phyloP scores from a whole-genome alignment of 1,284 basidiomycete species.

The Stereum hirsutum region DNA sequence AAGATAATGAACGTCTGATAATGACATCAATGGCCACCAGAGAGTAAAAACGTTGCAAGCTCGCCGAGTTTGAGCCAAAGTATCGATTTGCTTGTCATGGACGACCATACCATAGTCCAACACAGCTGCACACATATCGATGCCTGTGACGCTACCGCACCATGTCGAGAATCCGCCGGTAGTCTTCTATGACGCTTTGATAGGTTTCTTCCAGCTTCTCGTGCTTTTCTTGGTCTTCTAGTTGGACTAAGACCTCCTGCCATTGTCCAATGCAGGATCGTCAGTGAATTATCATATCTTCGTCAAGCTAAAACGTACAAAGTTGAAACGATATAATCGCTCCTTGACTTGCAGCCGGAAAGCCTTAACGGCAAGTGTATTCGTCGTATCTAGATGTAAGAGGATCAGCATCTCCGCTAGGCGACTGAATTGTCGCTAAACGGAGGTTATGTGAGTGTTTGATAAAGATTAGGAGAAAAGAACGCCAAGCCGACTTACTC shows the following conservation, averaged over 20 bases:
- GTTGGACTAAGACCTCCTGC: conserved; percentile 80
- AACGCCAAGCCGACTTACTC: conserved; percentile 36
- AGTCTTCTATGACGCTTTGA: conserved; percentile 81
- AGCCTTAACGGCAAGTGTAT: conserved; percentile 47
- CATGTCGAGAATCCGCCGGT: conserved; percentile 69
- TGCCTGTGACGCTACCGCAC: conserved; percentile 1
- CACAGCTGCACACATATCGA: no score
- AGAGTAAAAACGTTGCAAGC: no score
- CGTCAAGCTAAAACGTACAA: conserved; percentile 68
- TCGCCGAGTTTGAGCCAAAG: no score
- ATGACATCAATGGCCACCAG: no score
- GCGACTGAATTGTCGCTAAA: conserved; percentile 85
- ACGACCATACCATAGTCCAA: no score
- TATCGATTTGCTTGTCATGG: no score
- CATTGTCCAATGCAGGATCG: background rate
- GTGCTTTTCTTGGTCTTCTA: conserved; percentile 79
- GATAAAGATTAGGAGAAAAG: background rate
- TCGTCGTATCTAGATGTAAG: conserved; percentile 56
- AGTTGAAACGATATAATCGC: conserved; percentile 90
- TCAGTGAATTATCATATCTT: no score
- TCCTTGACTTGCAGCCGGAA: conserved; percentile 89
- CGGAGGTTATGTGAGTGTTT: background rate
- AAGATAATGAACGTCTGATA: no score
- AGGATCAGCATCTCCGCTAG: conserved; percentile 90
- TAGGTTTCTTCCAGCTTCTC: conserved; percentile 93